Conservation (phyloP, 345 rosid species). For the Eucalyptus globulus region DNA sequence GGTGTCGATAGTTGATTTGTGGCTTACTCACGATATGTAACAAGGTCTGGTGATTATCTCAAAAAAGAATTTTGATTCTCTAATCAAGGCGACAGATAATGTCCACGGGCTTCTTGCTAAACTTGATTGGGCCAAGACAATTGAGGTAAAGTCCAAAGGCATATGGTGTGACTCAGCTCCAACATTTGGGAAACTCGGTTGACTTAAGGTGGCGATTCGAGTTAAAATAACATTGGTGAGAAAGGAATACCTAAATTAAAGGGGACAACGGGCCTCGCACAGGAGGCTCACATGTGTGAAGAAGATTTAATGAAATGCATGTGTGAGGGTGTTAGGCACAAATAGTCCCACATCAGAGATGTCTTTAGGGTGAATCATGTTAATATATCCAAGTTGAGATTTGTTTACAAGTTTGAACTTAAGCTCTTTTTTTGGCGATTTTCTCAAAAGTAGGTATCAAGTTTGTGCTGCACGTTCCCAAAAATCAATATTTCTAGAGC, state of each 20-base stretch:
- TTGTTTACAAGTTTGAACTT: background rate
- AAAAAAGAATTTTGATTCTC: background rate
- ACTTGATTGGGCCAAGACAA: background rate
- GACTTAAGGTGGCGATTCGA: background rate
- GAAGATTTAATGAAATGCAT: background rate
- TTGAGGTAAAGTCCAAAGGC: background rate
- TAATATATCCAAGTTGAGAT: background rate
- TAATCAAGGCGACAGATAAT: background rate
- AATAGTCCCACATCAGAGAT: background rate
- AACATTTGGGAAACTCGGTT: background rate
- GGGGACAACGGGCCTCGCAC: background rate
- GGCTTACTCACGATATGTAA: background rate
- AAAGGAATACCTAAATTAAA: background rate
- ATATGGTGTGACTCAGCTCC: background rate
- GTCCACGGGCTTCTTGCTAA: background rate
- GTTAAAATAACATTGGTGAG: background rate
- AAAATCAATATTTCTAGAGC: too few species aligned
- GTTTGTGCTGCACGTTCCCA: background rate
- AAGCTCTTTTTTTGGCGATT: background rate
- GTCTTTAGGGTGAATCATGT: background rate
- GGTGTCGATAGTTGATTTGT: background rate
- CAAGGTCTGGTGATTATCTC: background rate
- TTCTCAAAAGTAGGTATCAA: background rate
- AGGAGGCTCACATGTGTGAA: background rate
- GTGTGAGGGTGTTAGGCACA: background rate